Evolutionary conservation across 163 green algal genomes (phyloP).

Genomic region (Chloromonas sp.): DNA sequence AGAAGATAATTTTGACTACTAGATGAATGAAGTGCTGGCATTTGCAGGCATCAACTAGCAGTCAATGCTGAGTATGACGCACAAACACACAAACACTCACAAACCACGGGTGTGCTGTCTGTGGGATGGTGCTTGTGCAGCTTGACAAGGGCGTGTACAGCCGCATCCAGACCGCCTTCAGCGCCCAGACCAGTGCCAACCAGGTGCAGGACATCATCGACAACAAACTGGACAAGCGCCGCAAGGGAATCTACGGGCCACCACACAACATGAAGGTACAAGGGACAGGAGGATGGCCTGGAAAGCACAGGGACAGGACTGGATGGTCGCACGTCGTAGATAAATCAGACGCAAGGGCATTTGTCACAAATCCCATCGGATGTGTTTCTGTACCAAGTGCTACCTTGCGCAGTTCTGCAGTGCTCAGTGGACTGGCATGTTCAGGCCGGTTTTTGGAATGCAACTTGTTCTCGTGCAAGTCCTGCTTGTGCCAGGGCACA

Average conservation of each 20-base stretch:
- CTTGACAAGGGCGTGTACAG: slow-evolving; percentile 37
- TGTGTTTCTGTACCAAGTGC: background rate
- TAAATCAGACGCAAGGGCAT: background rate
- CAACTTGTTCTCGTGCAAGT: background rate
- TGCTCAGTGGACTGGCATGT: background rate
- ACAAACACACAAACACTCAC: no score
- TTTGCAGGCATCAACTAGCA: no score
- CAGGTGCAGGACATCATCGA: slow-evolving; percentile 65
- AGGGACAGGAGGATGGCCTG: no score
- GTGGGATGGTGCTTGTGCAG: background rate
- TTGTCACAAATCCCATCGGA: background rate
- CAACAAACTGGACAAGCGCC: slow-evolving; percentile 59
- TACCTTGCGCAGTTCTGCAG: background rate
- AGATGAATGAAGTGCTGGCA: no score
- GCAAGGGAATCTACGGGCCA: slow-evolving; percentile 56
- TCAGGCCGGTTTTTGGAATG: background rate
- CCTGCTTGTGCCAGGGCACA: background rate
- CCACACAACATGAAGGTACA: slow-evolving; percentile 36
- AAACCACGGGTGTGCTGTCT: no score
- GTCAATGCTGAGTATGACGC: no score
- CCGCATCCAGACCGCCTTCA: slow-evolving; percentile 55
- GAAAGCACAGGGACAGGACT: background rate
- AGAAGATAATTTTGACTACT: no score
- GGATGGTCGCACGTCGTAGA: background rate
- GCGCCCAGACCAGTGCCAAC: slow-evolving; percentile 56